Conservation (phyloP, 2,329 filamentous ascomycete genomes). For the Calonectria naviculata region DNA sequence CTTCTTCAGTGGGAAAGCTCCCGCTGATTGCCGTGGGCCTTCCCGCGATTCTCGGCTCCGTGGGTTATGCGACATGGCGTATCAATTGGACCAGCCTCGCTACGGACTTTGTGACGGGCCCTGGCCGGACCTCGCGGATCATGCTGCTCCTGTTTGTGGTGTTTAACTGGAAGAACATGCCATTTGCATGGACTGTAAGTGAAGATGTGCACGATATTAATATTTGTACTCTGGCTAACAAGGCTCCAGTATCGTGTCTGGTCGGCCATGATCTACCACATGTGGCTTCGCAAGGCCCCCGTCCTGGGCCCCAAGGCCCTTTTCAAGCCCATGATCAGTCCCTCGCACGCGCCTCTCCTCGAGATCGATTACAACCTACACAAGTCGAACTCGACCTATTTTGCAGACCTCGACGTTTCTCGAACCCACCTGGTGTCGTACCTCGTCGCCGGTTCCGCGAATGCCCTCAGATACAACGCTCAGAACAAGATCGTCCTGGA, state of each 20-base stretch:
- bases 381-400: constrained; percentile 88
- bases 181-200: constrained; percentile 80
- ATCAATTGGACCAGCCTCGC: constrained; percentile 54
- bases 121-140: constrained; percentile 64
- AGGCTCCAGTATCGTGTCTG: constrained; percentile 65
- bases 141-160: constrained; percentile 66
- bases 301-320: constrained; percentile 70
- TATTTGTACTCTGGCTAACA: not conserved
- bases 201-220: not conserved
- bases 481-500: constrained; percentile 62
- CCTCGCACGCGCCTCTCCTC: constrained; percentile 74
- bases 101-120: constrained; percentile 62
- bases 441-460: constrained; percentile 70
- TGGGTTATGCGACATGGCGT: constrained; percentile 60
- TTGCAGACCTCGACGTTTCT: constrained; percentile 84
- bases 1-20: constrained; percentile 47
- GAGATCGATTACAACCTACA: constrained; percentile 91
- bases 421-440: constrained; percentile 84
- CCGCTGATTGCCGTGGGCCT: constrained; percentile 46
- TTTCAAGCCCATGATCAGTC: constrained; percentile 77
- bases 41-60: constrained; percentile 53
- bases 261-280: constrained; percentile 66
- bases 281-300: constrained; percentile 60
- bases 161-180: constrained; percentile 79
- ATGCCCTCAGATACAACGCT: constrained; percentile 60